Evolutionary conservation across 306 rosid genomes (phyloP), one percentile per base, ranked within the genome.

Genomic region (Castanopsis chinensis): DNA sequence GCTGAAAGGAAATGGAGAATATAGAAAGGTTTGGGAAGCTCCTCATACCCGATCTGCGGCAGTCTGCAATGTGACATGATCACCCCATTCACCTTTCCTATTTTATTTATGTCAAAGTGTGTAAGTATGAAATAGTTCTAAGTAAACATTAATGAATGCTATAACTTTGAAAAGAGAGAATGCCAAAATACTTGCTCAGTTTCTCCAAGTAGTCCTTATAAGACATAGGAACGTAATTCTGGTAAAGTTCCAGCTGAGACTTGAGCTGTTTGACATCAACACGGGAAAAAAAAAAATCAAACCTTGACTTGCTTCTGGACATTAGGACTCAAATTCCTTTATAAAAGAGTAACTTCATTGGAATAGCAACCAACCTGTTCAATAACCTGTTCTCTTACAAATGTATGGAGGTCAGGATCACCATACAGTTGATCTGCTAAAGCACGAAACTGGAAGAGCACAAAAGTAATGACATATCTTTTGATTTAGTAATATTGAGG

Each of bases 31-130:
- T 3, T 49, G 8, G 59, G 18, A 74, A 75, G 73, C 53, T 80
- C 51, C 55, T 65, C 87, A 28, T 92, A 94, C 97, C 97, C 86
- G 89, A 87, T 94, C 98, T 56, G 98, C 94, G 43, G 98, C 98
- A 78, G 98, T 97, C 88, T 94, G 98, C 85, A 94, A 81, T 0
- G 97, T 94, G 59, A 94, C 97, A 79, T 94, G 98, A 83, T 94
- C 97, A 37, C 98, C 98, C 98, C 98, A 94, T 84, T 94, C 98
- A 45, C 97, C 97, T 65, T 78, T 86, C 92, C 98, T 94, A 83
- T 43, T 84, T 86, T 80, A 87, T 83, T 65, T 23, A 65, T 10
- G 69, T 75, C 30, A 35, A 35, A 72, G n/a, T 18, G 8, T 25
- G 77, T 85, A 60, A 84, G 74, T 76, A 75, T 78, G 27, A 41